Conservation (phyloP, 148 eudicot genomes). For the Fagopyrum homotropicum region DNA sequence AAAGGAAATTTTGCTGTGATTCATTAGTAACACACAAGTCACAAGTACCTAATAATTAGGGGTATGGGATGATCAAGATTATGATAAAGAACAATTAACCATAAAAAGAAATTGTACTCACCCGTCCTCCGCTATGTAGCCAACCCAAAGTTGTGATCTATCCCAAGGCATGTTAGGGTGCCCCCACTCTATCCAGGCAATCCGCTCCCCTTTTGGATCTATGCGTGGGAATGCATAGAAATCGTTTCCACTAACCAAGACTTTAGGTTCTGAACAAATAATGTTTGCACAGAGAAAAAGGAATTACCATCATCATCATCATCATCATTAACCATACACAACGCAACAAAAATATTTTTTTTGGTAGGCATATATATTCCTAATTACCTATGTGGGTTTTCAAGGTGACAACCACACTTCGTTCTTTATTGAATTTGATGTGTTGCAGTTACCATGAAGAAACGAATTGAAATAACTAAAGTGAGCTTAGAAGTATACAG, state of each 20-base stretch:
- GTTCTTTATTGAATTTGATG: no score
- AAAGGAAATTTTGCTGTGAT: neutral
- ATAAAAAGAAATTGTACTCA: conserved; percentile 19
- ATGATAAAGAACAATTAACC: neutral
- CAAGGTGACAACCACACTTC: no score
- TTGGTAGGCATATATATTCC: no score
- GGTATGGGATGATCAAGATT: neutral
- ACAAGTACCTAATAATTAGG: neutral
- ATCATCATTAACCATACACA: neutral
- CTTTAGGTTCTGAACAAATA: conserved; percentile 51
- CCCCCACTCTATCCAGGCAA: conserved; percentile 95
- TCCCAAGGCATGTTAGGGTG: conserved; percentile 99
- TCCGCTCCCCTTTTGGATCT: conserved; percentile 62
- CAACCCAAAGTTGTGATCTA: conserved; percentile 94
- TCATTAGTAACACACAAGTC: neutral
- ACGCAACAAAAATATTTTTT: neutral
- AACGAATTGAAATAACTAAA: no score
- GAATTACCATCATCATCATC: neutral
- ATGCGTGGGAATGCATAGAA: conserved; percentile 93
- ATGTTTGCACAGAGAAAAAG: neutral
- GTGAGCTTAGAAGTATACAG: no score
- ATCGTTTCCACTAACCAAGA: conserved; percentile 66
- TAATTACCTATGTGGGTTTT: no score
- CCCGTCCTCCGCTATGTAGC: conserved; percentile 84
- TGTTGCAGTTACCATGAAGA: no score